A percentile compares a stretch with the other conserved stretches of the same genome.
Evolutionary conservation across 495 filamentous ascomycete species (phyloP).

Genomic region (Clohesyomyces aquaticus): DNA sequence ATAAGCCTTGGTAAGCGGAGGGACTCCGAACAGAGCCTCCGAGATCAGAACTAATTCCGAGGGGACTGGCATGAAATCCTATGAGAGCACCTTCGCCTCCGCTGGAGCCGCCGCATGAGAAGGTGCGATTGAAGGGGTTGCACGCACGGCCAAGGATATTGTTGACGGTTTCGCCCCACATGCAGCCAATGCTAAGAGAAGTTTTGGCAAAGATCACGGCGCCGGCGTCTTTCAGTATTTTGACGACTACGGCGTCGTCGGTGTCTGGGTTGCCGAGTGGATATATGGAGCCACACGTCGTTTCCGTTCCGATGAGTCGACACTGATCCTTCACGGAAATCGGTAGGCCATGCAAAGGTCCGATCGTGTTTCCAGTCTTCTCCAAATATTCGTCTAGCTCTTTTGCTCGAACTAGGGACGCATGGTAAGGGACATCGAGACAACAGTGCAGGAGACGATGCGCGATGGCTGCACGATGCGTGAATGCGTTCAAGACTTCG

Average conservation of each 20-base stretch:
- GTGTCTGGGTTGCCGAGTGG: slow-evolving; percentile 12
- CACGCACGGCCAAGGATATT: slow-evolving; percentile 47
- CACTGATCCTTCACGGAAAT: slow-evolving; percentile 44
- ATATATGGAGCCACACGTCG: slow-evolving; percentile 14
- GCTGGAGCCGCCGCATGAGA: slow-evolving; percentile 42
- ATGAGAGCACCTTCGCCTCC: slow-evolving; percentile 50
- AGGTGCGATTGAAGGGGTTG: slow-evolving; percentile 45
- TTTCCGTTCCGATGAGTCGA: slow-evolving; percentile 21
- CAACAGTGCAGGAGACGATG: slow-evolving; percentile 64
- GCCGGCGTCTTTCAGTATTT: slow-evolving; percentile 56
- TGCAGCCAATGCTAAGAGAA: slow-evolving; percentile 61
- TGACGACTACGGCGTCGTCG: slow-evolving; percentile 1
- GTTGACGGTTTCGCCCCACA: slow-evolving; percentile 62
- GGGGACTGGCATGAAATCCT: slow-evolving; percentile 34
- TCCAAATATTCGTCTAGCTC: slow-evolving; percentile 61
- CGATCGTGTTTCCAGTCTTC: slow-evolving; percentile 53
- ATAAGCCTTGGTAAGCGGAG: slow-evolving; percentile 52
- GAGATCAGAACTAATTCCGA: slow-evolving; percentile 49
- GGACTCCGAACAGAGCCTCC: slow-evolving; percentile 56
- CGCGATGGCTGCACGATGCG: slow-evolving; percentile 59
- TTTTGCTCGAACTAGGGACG: slow-evolving; percentile 62
- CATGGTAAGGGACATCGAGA: slow-evolving; percentile 66
- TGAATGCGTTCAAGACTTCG: slow-evolving; percentile 61
- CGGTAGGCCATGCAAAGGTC: slow-evolving; percentile 48
- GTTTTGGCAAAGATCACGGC: slow-evolving; percentile 70